A percentile compares a stretch with the other conserved stretches of the same genome.
Evolutionary conservation across 192 early-diverging fungal genomes (phyloP).

Genomic region (Coemansia sp.): DNA sequence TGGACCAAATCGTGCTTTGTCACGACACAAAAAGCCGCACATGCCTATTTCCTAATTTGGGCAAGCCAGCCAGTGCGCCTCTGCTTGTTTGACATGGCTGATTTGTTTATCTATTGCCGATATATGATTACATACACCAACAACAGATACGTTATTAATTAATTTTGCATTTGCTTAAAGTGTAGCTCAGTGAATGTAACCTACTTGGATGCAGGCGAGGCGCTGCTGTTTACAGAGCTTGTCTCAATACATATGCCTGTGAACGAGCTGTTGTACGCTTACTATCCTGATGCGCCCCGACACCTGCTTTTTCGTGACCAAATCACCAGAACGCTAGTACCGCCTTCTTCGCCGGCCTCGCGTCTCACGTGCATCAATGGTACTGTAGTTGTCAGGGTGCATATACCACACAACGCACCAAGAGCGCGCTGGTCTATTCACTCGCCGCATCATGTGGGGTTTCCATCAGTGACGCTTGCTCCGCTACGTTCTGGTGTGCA

Average conservation of each 20-base stretch:
- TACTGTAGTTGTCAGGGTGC: constrained; percentile 4
- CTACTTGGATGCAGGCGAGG: constrained; percentile 18
- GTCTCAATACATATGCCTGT: constrained; percentile 25
- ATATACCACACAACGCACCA: constrained; percentile 5
- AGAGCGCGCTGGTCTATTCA: constrained; percentile 7
- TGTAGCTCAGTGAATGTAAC: constrained; percentile 17
- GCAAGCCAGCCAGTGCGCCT: not conserved
- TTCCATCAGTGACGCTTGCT: not conserved
- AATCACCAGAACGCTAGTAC: constrained; percentile 19
- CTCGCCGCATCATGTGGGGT: not conserved
- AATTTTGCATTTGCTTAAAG: not conserved
- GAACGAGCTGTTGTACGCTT: constrained; percentile 23
- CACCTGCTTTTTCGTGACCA: constrained; percentile 27
- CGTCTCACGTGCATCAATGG: not conserved
- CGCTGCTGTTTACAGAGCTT: constrained; percentile 13
- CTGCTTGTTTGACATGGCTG: not conserved
- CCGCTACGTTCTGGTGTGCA: not conserved
- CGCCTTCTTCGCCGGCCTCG: constrained; percentile 9
- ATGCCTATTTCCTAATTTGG: not conserved
- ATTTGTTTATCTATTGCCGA: no score
- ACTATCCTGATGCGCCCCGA: constrained; percentile 28
- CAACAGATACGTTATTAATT: not conserved
- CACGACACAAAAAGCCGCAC: not conserved
- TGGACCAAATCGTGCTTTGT: not conserved
- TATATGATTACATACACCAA: not conserved